Evolutionary conservation across 148 eudicot genomes (phyloP).

Genomic region (Diospyros lotus): DNA sequence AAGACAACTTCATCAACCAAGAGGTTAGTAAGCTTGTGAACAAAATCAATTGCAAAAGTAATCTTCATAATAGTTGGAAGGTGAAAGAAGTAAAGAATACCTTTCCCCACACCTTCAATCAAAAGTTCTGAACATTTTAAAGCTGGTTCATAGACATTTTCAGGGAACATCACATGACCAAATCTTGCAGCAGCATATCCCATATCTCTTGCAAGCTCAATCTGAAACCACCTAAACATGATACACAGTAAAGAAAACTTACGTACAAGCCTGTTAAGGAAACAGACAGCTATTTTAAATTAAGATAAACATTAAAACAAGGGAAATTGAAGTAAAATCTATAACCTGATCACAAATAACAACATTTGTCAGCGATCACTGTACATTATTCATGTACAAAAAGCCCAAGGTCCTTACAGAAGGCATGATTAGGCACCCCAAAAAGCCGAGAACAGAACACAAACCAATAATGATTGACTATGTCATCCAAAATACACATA

Average conservation of each 20-base stretch:
- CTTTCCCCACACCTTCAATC: slow-evolving; percentile 97
- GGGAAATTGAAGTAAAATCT: neutral
- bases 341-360: neutral
- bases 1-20: neutral
- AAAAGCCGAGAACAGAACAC: too few relatives aligned
- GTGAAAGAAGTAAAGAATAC: slow-evolving; percentile 23
- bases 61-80: neutral
- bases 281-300: slow-evolving; percentile 1
- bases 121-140: slow-evolving; percentile 83
- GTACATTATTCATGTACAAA: too few relatives aligned
- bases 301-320: slow-evolving; percentile 4
- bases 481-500: too few relatives aligned
- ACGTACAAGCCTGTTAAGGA: slow-evolving; percentile 7
- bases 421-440: too few relatives aligned
- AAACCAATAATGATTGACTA: too few relatives aligned
- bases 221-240: slow-evolving; percentile 86
- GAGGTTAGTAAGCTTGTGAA: neutral
- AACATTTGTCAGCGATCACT: neutral
- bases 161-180: slow-evolving; percentile 99
- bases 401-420: too few relatives aligned
- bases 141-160: slow-evolving; percentile 95
- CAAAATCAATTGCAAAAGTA: neutral
- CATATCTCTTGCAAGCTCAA: slow-evolving; percentile 95
- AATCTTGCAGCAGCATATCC: slow-evolving; percentile 97
- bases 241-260: slow-evolving; percentile 39